Evolutionary conservation across 2,329 filamentous ascomycete genomes (phyloP).

Genomic region (Aspergillus novofumigatus): DNA sequence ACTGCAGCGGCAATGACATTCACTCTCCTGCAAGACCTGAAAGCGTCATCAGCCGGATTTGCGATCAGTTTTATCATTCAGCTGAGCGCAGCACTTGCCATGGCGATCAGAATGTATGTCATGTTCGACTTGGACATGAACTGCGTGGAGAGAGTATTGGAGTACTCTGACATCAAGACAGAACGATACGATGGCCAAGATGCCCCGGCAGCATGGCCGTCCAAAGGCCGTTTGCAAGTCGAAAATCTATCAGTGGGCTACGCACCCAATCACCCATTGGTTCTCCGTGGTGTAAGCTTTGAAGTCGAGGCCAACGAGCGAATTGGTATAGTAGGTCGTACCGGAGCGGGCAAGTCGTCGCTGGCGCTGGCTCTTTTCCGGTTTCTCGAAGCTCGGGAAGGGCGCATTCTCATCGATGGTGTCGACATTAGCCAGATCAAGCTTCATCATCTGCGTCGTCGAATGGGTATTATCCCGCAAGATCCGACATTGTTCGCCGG

Average conservation of each 20-base stretch:
- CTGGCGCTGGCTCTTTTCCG: constrained; percentile 73
- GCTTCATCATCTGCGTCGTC: constrained; percentile 64
- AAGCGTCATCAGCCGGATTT: constrained; percentile 70
- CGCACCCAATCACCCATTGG: constrained; percentile 63
- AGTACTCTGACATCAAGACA: constrained; percentile 66
- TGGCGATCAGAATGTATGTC: neutral
- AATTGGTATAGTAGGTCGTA: constrained; percentile 72
- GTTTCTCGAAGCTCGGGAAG: constrained; percentile 66
- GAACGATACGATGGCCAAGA: constrained; percentile 62
- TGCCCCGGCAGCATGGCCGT: constrained; percentile 70
- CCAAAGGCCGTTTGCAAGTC: constrained; percentile 67
- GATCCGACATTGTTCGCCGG: constrained; percentile 78
- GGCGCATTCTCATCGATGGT: constrained; percentile 66
- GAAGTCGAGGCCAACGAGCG: constrained; percentile 62
- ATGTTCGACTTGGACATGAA: constrained; percentile 74
- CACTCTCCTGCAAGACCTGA: constrained; percentile 57
- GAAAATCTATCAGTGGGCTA: constrained; percentile 67
- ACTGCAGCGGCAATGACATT: constrained; percentile 62
- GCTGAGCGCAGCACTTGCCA: neutral
- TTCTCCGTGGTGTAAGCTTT: constrained; percentile 67
- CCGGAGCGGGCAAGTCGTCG: constrained; percentile 73
- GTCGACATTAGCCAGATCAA: constrained; percentile 69
- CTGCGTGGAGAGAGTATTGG: constrained; percentile 67
- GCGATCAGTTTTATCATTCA: constrained; percentile 58
- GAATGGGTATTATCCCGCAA: constrained; percentile 74